Base-by-base conservation (phyloP, 1,284 basidiomycete genomes). In the Neolentinus lepideus region DNA sequence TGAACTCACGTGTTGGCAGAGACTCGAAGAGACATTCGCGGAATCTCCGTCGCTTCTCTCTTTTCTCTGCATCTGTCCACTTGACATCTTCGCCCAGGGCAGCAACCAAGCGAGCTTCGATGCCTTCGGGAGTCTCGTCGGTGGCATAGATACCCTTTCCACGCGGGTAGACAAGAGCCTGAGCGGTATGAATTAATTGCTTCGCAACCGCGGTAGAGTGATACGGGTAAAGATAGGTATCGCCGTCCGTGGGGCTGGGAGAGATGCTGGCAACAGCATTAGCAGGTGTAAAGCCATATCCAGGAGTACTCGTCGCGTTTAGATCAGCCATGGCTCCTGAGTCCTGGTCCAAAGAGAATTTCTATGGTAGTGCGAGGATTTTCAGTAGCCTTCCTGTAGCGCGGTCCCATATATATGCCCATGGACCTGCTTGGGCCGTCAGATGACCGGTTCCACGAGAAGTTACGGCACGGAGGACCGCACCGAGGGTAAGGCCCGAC, bases 121-220 rank as follows among this genome's bases (percentile, higher is more conserved):
- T 75, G 19, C 64, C 72, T 36, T 77, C 71, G 19, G 76, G 73
- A 12, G 75, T 70, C 60, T 81, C 78, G 59, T 80, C 79, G 9
- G 79, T 79, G 11, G 79, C 79, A 54, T 80, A 80, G 43, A 80
- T 76, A 11, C 78, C 80, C 62, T 74, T 78, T 21, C 77, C 78
- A 31, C 71, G 71, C 27, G 75, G 74, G 60, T 72, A 67, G 2
- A 80, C 77, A 29, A 80, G 62, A 6, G 73, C 70, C 31, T 68
- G 66, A 9, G 77, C 76, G 3, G 70, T 75, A 14, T 64, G 61
- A 36, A 78, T 75, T 55, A 80, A 64, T 54, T 74, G 71, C 51
- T 71, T 62, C 2, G 76, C 75, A 21, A 73, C 68, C 36, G 68
- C 66, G 12, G 69, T 65, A 25, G 71, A 71, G 56, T 78, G 75